phyloP scores from a whole-genome alignment of 306 rosid genomes.

The Amphicarpaea edgeworthii region DNA sequence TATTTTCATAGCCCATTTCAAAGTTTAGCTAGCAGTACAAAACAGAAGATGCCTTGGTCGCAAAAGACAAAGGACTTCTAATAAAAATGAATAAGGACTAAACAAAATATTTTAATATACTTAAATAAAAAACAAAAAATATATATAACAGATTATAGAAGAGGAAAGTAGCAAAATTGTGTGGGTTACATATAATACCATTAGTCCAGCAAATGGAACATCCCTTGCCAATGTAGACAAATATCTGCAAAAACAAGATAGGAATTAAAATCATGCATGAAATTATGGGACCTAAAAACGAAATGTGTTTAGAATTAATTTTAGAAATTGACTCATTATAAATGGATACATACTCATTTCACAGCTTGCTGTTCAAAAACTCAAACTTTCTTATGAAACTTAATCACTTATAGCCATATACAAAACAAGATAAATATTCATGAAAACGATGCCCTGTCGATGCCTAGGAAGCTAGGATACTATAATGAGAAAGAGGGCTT shows the following conservation, averaged over 20 bases:
- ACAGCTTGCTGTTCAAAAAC: slow-evolving; percentile 17
- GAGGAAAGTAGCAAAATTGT: neutral
- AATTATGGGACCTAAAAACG: slow-evolving; percentile 18
- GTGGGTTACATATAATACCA: slow-evolving; percentile 58
- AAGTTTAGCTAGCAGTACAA: slow-evolving; percentile 22
- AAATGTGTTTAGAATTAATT: slow-evolving; percentile 3
- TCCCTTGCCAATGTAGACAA: slow-evolving; percentile 92
- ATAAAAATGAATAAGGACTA: neutral
- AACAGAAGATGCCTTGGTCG: slow-evolving; percentile 18
- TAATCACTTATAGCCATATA: slow-evolving; percentile 12
- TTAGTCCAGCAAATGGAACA: slow-evolving; percentile 92
- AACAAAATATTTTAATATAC: slow-evolving; percentile 15
- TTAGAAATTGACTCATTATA: slow-evolving; percentile 2
- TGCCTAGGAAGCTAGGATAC: slow-evolving; percentile 19
- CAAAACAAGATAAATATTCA: slow-evolving; percentile 10
- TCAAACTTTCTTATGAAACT: slow-evolving; percentile 1
- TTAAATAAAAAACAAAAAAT: neutral
- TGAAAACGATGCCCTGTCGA: neutral
- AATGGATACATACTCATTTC: slow-evolving; percentile 36
- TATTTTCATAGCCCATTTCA: slow-evolving; percentile 22
- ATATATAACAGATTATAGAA: slow-evolving; percentile 20
- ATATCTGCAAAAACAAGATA: slow-evolving; percentile 61
- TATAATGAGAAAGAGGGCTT: slow-evolving; percentile 26
- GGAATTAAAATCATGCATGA: slow-evolving; percentile 32
- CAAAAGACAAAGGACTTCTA: neutral